Conservation (phyloP, 495 filamentous ascomycete genomes). For the Aspergillus leporis region DNA sequence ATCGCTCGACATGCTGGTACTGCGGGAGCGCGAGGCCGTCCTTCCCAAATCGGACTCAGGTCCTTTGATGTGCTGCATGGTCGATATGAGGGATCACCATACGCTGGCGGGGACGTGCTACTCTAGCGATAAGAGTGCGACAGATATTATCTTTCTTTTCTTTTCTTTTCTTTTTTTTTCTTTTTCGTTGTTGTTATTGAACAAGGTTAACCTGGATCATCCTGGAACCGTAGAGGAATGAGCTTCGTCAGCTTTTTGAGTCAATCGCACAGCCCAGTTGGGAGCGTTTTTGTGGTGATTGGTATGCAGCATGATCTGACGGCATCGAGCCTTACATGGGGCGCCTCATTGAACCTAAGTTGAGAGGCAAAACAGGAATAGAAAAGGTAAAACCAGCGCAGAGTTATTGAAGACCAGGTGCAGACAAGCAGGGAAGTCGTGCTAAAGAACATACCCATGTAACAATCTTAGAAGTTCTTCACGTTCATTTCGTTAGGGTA, state of each 20-base stretch:
- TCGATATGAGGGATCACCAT: slow-evolving; percentile 12
- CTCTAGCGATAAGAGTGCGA: neutral
- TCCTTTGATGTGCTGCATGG: slow-evolving; percentile 38
- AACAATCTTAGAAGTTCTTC: slow-evolving; percentile 18
- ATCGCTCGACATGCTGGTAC: slow-evolving; percentile 48
- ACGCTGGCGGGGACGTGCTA: neutral
- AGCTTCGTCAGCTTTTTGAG: slow-evolving; percentile 12
- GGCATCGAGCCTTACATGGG: neutral
- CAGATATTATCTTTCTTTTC: slow-evolving; percentile 2
- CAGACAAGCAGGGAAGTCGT: slow-evolving; percentile 12
- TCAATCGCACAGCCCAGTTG: slow-evolving; percentile 11
- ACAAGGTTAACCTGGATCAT: slow-evolving; percentile 9
- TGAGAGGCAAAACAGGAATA: slow-evolving; percentile 14
- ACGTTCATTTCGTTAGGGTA: slow-evolving; percentile 18
- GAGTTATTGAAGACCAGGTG: slow-evolving; percentile 2
- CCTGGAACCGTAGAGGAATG: slow-evolving; percentile 6
- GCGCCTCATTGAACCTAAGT: neutral
- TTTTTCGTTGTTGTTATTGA: neutral
- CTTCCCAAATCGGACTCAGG: slow-evolving; percentile 35
- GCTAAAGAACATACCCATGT: slow-evolving; percentile 23
- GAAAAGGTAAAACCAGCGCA: slow-evolving; percentile 13
- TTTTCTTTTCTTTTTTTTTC: too few relatives aligned
- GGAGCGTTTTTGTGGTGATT: slow-evolving; percentile 8
- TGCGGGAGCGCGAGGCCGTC: slow-evolving; percentile 41
- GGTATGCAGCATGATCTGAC: slow-evolving; percentile 1